Evolutionary conservation across 805 yeast genomes (phyloP).

Genomic region (Candida khao-thaluensis): DNA sequence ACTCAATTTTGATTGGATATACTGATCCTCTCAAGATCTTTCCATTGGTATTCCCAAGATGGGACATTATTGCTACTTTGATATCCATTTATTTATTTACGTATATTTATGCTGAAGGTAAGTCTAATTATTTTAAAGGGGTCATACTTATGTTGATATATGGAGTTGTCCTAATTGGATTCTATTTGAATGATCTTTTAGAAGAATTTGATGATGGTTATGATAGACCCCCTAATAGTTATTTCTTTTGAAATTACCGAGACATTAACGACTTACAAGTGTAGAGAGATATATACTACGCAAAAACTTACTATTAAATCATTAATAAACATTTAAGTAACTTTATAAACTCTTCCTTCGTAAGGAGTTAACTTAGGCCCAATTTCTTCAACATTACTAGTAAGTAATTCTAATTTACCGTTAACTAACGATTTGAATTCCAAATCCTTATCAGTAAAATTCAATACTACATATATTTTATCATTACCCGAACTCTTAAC

Average conservation of each 20-base stretch:
- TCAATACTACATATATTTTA: conserved; percentile 39
- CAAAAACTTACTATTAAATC: too few species aligned
- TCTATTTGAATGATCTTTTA: conserved; percentile 57
- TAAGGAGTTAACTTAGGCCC: conserved; percentile 36
- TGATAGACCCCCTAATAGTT: conserved; percentile 5
- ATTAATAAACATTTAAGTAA: too few species aligned
- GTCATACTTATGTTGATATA: conserved; percentile 80
- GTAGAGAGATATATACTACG: too few species aligned
- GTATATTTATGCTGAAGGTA: conserved; percentile 94
- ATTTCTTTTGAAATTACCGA: background rate
- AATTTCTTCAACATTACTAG: conserved; percentile 28
- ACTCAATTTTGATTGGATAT: conserved; percentile 53
- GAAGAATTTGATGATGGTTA: conserved; percentile 32
- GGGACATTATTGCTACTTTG: conserved; percentile 89
- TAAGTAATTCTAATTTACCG: conserved; percentile 27
- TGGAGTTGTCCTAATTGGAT: conserved; percentile 73
- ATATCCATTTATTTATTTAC: conserved; percentile 87
- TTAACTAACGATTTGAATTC: conserved; percentile 29
- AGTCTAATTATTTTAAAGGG: conserved; percentile 94
- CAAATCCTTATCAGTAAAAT: conserved; percentile 37
- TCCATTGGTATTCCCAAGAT: conserved; percentile 85
- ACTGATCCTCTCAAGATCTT: conserved; percentile 51
- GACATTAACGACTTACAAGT: too few species aligned
- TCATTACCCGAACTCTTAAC: conserved; percentile 32
- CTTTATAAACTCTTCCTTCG: conserved; percentile 43